A percentile compares a stretch with the other conserved stretches of the same genome.
Conservation (phyloP, 2,329 filamentous ascomycete species). For the Chaetomiaceae sp. region DNA sequence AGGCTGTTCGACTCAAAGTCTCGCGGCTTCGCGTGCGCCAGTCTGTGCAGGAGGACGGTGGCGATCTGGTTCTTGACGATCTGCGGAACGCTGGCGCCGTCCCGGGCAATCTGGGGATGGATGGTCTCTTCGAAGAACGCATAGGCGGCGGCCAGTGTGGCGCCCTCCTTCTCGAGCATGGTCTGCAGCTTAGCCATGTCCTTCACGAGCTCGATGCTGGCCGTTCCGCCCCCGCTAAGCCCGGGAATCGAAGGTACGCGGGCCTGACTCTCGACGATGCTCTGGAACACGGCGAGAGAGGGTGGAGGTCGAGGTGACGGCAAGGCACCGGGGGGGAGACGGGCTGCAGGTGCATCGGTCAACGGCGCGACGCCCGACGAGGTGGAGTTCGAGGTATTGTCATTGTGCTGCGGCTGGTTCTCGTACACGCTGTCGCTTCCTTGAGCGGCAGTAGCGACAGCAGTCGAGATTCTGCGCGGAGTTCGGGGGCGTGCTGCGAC, state of each 20-base stretch:
- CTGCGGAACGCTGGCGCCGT: constrained; percentile 25
- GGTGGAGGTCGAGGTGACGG: constrained; percentile 1
- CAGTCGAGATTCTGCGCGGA: constrained; percentile 10
- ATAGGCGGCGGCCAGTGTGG: constrained; percentile 21
- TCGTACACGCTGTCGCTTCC: not conserved
- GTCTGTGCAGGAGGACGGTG: constrained; percentile 27
- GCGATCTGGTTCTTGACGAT: constrained; percentile 28
- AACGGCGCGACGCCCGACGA: no score
- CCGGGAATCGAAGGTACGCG: not conserved
- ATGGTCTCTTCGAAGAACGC: constrained; percentile 30
- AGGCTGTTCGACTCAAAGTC: constrained; percentile 28
- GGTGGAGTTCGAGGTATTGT: no score
- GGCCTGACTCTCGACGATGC: constrained; percentile 15
- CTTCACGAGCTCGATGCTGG: constrained; percentile 24
- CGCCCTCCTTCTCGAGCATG: constrained; percentile 23
- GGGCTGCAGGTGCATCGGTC: not conserved
- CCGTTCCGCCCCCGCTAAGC: not conserved
- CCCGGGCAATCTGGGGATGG: constrained; percentile 27
- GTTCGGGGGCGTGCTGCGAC: constrained; percentile 9
- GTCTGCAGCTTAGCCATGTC: constrained; percentile 26
- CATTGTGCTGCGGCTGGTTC: not conserved
- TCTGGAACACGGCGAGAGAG: constrained; percentile 21
- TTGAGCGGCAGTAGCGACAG: constrained; percentile 5
- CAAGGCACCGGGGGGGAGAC: not conserved
- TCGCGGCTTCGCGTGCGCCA: constrained; percentile 29